Evolutionary conservation across 805 yeast species (phyloP).

Genomic region (Starmerella lactis-condensi): DNA sequence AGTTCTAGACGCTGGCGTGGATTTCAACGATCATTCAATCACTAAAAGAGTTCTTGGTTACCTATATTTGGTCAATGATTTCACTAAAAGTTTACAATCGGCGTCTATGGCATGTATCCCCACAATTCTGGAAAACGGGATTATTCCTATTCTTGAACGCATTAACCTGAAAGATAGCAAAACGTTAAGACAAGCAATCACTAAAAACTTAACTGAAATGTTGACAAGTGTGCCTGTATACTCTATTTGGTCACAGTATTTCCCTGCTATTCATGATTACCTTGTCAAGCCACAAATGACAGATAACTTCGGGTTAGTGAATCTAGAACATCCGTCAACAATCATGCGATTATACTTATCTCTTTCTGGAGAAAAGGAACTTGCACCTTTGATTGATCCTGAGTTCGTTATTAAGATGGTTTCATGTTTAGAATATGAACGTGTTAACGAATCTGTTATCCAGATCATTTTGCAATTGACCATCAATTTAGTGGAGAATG

Average conservation of each 20-base stretch:
- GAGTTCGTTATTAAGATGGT: slow-evolving; percentile 39
- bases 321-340: slow-evolving; percentile 68
- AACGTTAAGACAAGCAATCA: slow-evolving; percentile 45
- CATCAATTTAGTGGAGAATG: slow-evolving; percentile 10
- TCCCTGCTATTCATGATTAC: slow-evolving; percentile 33
- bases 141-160: slow-evolving; percentile 8
- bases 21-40: not conserved
- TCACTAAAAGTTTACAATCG: slow-evolving; percentile 41
- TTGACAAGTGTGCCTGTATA: slow-evolving; percentile 35
- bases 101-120: slow-evolving; percentile 33
- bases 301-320: slow-evolving; percentile 51
- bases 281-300: slow-evolving; percentile 51
- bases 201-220: slow-evolving; percentile 41
- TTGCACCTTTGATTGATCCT: slow-evolving; percentile 38
- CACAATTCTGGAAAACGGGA: slow-evolving; percentile 25
- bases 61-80: slow-evolving; percentile 39
- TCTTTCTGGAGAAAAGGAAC: slow-evolving; percentile 34
- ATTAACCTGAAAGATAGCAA: slow-evolving; percentile 31
- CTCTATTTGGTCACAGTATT: slow-evolving; percentile 36
- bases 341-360: slow-evolving; percentile 44
- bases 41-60: slow-evolving; percentile 31
- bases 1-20: not conserved
- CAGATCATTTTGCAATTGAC: slow-evolving; percentile 37
- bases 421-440: slow-evolving; percentile 32
- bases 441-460: slow-evolving; percentile 52